phyloP scores from a whole-genome alignment of 805 yeast genomes.

The Kuraishia borneana region DNA sequence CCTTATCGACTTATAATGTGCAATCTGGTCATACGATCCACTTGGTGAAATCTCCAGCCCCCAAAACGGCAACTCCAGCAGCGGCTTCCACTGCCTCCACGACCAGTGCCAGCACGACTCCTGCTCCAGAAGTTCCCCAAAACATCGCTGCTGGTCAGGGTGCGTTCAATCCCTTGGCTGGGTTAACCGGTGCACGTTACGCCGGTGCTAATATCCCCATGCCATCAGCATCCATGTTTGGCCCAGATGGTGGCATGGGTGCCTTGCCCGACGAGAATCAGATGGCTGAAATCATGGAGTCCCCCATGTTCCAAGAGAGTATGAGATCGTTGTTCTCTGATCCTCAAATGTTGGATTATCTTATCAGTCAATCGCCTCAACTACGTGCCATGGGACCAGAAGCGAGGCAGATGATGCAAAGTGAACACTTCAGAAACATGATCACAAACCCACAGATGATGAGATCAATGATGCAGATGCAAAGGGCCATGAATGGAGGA shows the following conservation, averaged over 20 bases:
- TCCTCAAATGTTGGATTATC: conserved; percentile 78
- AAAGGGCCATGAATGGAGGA: conserved; percentile 35
- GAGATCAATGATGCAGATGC: conserved; percentile 73
- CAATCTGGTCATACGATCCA: conserved; percentile 83
- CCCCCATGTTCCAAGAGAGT: conserved; percentile 72
- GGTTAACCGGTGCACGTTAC: conserved; percentile 87
- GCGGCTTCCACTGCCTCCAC: conserved; percentile 12
- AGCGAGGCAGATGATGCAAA: conserved; percentile 75
- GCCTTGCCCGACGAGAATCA: conserved; percentile 70
- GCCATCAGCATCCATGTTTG: conserved; percentile 83
- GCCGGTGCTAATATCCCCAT: conserved; percentile 80
- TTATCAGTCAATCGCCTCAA: conserved; percentile 78
- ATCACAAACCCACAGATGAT: conserved; percentile 75
- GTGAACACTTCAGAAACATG: conserved; percentile 73
- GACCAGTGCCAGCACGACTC: conserved; percentile 11
- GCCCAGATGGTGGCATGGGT: conserved; percentile 90
- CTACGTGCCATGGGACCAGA: conserved; percentile 82
- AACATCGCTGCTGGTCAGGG: conserved; percentile 84
- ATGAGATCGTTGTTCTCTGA: conserved; percentile 75
- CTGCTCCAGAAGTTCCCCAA: conserved; percentile 41
- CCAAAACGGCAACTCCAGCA: conserved; percentile 20
- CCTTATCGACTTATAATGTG: conserved; percentile 65
- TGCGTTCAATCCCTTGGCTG: conserved; percentile 83
- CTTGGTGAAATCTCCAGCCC: conserved; percentile 71
- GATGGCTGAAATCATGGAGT: conserved; percentile 61